Evolutionary conservation across 2,329 filamentous ascomycete species (phyloP).

Genomic region (Conoideocrella luteorostrata): DNA sequence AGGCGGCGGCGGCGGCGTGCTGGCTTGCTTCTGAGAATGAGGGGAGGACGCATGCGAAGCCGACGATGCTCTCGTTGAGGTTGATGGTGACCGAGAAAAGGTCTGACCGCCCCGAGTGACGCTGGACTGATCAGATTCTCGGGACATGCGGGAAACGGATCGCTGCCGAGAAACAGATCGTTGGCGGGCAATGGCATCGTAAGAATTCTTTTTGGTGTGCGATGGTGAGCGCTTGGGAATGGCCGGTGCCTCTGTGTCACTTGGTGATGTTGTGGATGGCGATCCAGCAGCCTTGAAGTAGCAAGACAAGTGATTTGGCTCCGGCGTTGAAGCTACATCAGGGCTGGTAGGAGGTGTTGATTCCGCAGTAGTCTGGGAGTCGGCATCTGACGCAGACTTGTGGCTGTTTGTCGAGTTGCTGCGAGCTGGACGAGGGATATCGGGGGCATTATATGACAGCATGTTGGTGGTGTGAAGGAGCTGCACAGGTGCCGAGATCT

Average conservation of each 20-base stretch:
- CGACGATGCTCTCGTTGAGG: constrained; percentile 45
- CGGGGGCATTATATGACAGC: constrained; percentile 89
- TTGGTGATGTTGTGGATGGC: constrained; percentile 23
- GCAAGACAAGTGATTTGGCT: constrained; percentile 61
- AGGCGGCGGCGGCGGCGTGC: constrained; percentile 22
- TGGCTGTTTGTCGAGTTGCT: constrained; percentile 45
- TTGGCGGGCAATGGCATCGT: constrained; percentile 64
- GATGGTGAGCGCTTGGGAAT: constrained; percentile 76
- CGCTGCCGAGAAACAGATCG: constrained; percentile 62
- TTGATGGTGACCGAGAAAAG: constrained; percentile 53
- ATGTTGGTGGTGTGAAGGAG: constrained; percentile 93
- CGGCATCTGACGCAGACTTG: constrained; percentile 66
- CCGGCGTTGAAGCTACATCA: constrained; percentile 55
- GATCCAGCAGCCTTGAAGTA: constrained; percentile 55
- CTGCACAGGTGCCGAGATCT: constrained; percentile 84
- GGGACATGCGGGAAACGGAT: constrained; percentile 55
- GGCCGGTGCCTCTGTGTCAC: constrained; percentile 34
- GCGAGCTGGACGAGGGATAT: constrained; percentile 55
- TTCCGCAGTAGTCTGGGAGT: constrained; percentile 48
- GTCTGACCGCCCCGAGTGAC: constrained; percentile 51
- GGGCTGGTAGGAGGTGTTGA: constrained; percentile 64
- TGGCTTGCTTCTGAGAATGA: constrained; percentile 22
- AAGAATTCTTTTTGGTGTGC: constrained; percentile 78
- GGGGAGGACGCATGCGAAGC: constrained; percentile 32
- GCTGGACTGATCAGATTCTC: constrained; percentile 44